These are phyloP conservation scores for Psophocarpus tetragonolobus DNA, from an alignment of 306 rosid genomes.

Conservation along the genomic window DNA sequence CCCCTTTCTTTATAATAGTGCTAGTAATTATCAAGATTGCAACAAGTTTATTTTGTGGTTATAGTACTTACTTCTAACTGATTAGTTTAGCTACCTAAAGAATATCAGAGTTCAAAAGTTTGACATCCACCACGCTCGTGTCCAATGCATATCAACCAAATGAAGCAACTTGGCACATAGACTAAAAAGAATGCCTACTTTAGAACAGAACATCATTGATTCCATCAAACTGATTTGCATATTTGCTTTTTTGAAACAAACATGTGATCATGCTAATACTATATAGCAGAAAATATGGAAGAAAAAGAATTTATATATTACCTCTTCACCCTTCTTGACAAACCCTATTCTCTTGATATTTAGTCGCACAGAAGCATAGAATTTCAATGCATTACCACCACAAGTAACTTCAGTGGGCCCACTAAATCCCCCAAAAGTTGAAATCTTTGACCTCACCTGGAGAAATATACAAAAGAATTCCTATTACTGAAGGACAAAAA, in stretches of 20 bases:
- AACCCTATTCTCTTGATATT: conserved; percentile 66
- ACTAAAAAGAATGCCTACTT: conserved; percentile 10
- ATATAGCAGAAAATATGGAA: not conserved
- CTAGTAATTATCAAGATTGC: not conserved
- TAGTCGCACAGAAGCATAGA: conserved; percentile 89
- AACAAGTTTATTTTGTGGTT: not conserved
- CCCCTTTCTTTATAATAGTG: not conserved
- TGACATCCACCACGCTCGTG: not conserved
- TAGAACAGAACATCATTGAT: not conserved
- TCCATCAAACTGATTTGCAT: conserved; percentile 8
- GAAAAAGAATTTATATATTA: conserved; percentile 34
- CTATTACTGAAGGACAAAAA: not conserved
- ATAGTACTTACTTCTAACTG: not conserved
- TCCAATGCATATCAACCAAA: conserved; percentile 4
- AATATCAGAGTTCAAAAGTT: conserved; percentile 20
- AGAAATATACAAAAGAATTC: conserved; percentile 23
- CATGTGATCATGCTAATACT: conserved; percentile 14
- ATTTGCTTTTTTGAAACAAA: conserved; percentile 11
- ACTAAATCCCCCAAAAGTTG: conserved; percentile 90
- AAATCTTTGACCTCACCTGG: conserved; percentile 83
- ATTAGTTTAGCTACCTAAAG: not conserved
- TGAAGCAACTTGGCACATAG: conserved; percentile 1
- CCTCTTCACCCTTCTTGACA: conserved; percentile 93
- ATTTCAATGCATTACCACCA: conserved; percentile 93
- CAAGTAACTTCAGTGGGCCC: conserved; percentile 87